A percentile compares a stretch with the other conserved stretches of the same genome.
phyloP scores from a whole-genome alignment of 2,329 filamentous ascomycete species.

The Hyphodiscus sp. region DNA sequence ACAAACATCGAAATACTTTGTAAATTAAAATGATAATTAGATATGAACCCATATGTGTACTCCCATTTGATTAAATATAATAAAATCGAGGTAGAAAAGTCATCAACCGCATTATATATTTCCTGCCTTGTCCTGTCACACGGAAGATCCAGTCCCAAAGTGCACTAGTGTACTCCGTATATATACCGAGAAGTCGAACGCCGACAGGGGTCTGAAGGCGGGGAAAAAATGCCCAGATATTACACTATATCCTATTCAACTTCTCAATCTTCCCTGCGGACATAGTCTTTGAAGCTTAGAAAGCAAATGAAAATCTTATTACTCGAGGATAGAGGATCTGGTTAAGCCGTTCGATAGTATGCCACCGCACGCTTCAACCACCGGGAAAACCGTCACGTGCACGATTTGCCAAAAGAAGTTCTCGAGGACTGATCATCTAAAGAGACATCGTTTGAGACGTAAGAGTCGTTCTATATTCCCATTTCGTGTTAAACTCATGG shows the following conservation, averaged over 20 bases:
- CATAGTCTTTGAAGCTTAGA: no score
- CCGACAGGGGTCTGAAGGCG: not conserved
- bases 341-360: not conserved
- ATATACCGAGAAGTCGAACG: not conserved
- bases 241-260: no score
- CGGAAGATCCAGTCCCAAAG: not conserved
- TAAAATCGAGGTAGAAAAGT: no score
- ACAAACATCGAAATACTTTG: no score
- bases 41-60: no score
- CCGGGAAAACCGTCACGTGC: conserved; percentile 25
- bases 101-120: no score
- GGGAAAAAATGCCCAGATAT: not conserved
- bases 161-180: not conserved
- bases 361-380: not conserved
- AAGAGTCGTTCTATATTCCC: conserved; percentile 15
- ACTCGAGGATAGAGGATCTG: not conserved
- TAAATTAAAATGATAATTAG: no score
- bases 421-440: conserved; percentile 41
- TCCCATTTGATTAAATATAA: no score
- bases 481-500: no score
- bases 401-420: conserved; percentile 38
- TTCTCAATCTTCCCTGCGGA: no score
- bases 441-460: conserved; percentile 40
- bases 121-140: not conserved
- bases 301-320: no score